phyloP scores from a whole-genome alignment of 257 asterid genomes.

The Plantago elongata region DNA sequence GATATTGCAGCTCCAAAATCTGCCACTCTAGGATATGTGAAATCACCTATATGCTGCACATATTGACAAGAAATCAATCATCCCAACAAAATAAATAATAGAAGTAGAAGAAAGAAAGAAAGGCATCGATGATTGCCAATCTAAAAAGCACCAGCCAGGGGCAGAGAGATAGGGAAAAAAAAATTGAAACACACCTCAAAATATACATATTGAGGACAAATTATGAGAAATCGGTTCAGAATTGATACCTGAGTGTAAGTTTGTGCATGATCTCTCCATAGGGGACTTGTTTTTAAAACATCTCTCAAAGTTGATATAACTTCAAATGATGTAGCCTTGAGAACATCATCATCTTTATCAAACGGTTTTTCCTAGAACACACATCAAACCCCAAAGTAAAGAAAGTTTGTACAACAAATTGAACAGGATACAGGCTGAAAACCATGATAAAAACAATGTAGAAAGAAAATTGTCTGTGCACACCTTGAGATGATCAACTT shows the following conservation, averaged over 20 bases:
- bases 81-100: not conserved
- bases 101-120: not conserved
- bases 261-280: slow-evolving; percentile 97
- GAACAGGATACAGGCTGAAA: slow-evolving; percentile 13
- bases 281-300: slow-evolving; percentile 82
- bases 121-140: no score
- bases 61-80: slow-evolving; percentile 11
- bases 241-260: slow-evolving; percentile 79
- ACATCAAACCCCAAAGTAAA: slow-evolving; percentile 17
- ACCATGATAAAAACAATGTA: slow-evolving; percentile 11
- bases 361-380: slow-evolving; percentile 64
- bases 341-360: slow-evolving; percentile 83
- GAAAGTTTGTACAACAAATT: slow-evolving; percentile 11
- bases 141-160: no score
- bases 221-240: not conserved
- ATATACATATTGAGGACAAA: not conserved
- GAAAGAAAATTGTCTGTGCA: slow-evolving; percentile 10
- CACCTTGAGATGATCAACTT: slow-evolving; percentile 96
- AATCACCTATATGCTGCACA: slow-evolving; percentile 93
- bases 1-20: slow-evolving; percentile 99
- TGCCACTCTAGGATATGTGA: slow-evolving; percentile 91
- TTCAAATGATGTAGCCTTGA: slow-evolving; percentile 93
- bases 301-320: slow-evolving; percentile 92
- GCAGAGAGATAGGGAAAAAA: no score
- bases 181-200: no score